Base-by-base conservation (phyloP, 176 grass and related monocot genomes). In the Aegilops umbellulata region DNA sequence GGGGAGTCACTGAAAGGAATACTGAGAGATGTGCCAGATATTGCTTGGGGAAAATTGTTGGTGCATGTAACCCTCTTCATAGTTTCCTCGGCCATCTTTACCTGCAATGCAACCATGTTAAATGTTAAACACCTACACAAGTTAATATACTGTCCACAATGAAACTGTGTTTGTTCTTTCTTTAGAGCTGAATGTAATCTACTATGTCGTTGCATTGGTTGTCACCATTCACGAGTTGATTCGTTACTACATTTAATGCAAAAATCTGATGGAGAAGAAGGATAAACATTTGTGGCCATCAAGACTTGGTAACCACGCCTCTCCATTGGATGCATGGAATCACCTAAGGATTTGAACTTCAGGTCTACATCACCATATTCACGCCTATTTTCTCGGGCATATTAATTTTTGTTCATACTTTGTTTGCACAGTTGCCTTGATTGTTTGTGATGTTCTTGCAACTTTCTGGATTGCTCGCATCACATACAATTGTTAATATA, bases 61-160 rank as follows among this genome's bases (percentile, higher is more conserved):
- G 39, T 38, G 60, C 84, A 27, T 7, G 66, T 87, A 15, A 91
- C 15, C 55, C 88, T 92, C 71, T 91, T 92, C 44, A 98, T 72
- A 5, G 77, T 79, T 29, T 95, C 88, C 83, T 95, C 90, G 22
- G 88, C 91, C 91, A 97, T 93, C 65, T 91, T 95, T 77, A 93
- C 87, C 95, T 97, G 62, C 15, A 76, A 76, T 55, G 26, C 74
- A 92, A 31, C 20, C 2, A 78, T 57, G 29, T 77, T 17, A 6
- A 83, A 75, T 81, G 32, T 90, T 79, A 85, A 85, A 29, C 10
- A 24, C 58, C 8, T 38, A 69, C 25, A 66, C 7, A 51, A 9
- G 19, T 4, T 74, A 44, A 58, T 22, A 58, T 22, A 58, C 22
- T 58, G 7, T 7, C 20, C 20, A 22, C n/a, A 73, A 25, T 17